Base-by-base conservation (phyloP, 768 basidiomycete genomes). In the Peribolospora baueri region DNA sequence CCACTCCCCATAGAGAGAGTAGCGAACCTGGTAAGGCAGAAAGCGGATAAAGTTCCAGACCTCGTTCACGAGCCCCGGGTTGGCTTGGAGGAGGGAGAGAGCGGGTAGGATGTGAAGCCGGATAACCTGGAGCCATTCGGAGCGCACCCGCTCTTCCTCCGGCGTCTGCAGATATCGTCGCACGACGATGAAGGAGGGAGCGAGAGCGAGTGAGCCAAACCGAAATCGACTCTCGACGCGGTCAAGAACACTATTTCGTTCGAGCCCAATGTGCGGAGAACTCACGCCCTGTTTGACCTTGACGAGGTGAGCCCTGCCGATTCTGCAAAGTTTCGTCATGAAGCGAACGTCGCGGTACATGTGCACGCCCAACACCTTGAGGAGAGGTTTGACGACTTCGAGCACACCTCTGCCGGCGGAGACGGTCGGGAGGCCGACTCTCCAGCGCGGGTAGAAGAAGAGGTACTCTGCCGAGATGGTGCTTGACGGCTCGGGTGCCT, bases 1-100 rank as follows among this genome's bases (percentile, higher is more conserved):
- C 93, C 93, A 97, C 70, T 95, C 90, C 46, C 88, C 93, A 63
- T 98, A 98, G 41, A 98, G 71, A 50, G 74, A 75, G 81, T 87
- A 98, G 7, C 93, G 84, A 36, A 75, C 70, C 5, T 79, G 76
- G 53, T 79, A 79, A 55, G 83, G 80, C 64, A 81, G 84, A 58
- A 78, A 76, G 46, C 78, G 73, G 50, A 97, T 75, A 52, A 97
- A 78, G 56, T 79, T 78, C 93, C 93, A 98, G 6, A 95, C 73
- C 62, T 95, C 90, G 48, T 82, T 80, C 38, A 85, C 83, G 66
- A 81, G 84, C 36, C 86, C 81, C 5, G 86, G 81, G 62, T 88
- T 87, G 43, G 81, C 80, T 40, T 79, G 76, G 56, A 86, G 80
- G 50, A 91, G 74, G 49, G 88, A 79, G 10, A 95, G 71, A 3